Evolutionary conservation across 345 rosid species (phyloP).

Genomic region (Acer campestre): DNA sequence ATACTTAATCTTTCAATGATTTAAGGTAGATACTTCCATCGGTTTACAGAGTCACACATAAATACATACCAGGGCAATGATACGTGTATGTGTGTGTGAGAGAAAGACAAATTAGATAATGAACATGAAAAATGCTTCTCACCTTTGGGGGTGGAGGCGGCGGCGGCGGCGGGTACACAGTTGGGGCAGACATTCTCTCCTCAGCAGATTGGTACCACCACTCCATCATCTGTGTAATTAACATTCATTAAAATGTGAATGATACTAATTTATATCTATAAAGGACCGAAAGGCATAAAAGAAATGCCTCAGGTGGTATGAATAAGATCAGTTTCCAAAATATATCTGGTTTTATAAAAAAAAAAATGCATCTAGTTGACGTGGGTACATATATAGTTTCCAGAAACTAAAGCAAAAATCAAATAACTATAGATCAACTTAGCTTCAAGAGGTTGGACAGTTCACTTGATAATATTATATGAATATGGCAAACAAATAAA

Average conservation of each 20-base stretch:
- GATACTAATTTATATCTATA: not conserved
- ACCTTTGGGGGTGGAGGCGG: constrained; percentile 97
- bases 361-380: no score
- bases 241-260: constrained; percentile 8
- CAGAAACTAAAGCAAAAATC: constrained; percentile 4
- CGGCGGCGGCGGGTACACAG: constrained; percentile 96
- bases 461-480: not conserved
- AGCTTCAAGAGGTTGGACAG: not conserved
- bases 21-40: not conserved
- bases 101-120: constrained; percentile 7
- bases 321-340: not conserved
- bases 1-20: not conserved
- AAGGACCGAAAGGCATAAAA: not conserved
- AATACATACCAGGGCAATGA: not conserved
- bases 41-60: not conserved
- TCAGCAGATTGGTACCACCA: constrained; percentile 99
- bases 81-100: not conserved
- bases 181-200: constrained; percentile 97
- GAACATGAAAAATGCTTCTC: constrained; percentile 7
- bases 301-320: not conserved
- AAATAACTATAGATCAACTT: not conserved
- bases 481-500: not conserved
- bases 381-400: no score
- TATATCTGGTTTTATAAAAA: not conserved
- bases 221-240: constrained; percentile 84